Percentiles rank a stretch among this genome's conserved stretches.
Evolutionary conservation across 2,329 filamentous ascomycete genomes (phyloP).

Genomic region (Trematosphaeria pertusa): DNA sequence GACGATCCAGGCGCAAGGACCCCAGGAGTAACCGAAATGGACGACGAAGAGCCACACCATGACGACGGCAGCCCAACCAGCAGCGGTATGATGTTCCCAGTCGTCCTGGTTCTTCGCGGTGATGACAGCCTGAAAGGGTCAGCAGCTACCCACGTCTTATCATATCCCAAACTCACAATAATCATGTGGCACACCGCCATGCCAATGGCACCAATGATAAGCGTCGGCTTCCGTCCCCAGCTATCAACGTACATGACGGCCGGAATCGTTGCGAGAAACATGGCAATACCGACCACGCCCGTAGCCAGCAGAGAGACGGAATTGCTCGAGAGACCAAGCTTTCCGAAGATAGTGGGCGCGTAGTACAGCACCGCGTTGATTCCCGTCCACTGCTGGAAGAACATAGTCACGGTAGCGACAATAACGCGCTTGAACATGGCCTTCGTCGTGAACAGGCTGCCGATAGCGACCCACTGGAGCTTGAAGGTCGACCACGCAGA

Average conservation of each 20-base stretch:
- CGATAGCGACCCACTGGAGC: slow-evolving; percentile 70
- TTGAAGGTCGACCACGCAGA: slow-evolving; percentile 65
- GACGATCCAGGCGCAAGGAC: slow-evolving; percentile 76
- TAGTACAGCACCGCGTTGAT: slow-evolving; percentile 58
- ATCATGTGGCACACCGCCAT: slow-evolving; percentile 77
- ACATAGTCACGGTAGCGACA: slow-evolving; percentile 62
- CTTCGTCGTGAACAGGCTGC: slow-evolving; percentile 67
- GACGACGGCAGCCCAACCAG: slow-evolving; percentile 71
- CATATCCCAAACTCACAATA: slow-evolving; percentile 62
- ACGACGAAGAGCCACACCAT: slow-evolving; percentile 79
- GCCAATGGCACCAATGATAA: slow-evolving; percentile 70
- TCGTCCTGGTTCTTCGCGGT: slow-evolving; percentile 67
- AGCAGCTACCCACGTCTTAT: too few species aligned
- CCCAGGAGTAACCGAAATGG: slow-evolving; percentile 78
- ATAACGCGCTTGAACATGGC: slow-evolving; percentile 72
- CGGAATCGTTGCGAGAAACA: slow-evolving; percentile 72
- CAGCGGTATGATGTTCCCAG: slow-evolving; percentile 64
- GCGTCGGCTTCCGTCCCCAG: slow-evolving; percentile 67
- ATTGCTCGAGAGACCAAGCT: slow-evolving; percentile 53
- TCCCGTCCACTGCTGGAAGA: slow-evolving; percentile 61
- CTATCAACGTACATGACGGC: slow-evolving; percentile 71
- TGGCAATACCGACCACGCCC: slow-evolving; percentile 72
- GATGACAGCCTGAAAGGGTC: slow-evolving; percentile 64
- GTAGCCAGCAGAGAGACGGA: slow-evolving; percentile 68
- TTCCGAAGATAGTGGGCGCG: slow-evolving; percentile 58